Conservation (phyloP, 2,329 filamentous ascomycete genomes). For the Helotiales sp. region DNA sequence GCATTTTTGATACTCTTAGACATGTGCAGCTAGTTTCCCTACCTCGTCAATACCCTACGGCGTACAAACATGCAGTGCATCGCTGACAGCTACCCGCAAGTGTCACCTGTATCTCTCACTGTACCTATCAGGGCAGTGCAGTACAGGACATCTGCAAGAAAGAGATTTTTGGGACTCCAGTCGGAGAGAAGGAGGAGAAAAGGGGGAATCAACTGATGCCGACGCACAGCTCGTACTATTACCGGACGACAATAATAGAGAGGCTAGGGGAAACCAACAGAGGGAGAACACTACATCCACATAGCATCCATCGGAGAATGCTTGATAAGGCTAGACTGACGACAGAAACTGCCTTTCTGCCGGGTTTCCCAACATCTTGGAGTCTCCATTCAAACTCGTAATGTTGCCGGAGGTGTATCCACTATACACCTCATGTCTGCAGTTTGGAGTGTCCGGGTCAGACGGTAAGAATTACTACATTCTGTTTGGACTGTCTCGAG, state of each 20-base stretch:
- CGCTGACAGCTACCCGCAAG: background rate
- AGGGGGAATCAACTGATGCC: background rate
- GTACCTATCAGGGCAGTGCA: background rate
- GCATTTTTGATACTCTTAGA: no score
- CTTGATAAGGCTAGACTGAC: background rate
- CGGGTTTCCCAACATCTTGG: background rate
- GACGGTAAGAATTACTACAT: slow-evolving; percentile 1
- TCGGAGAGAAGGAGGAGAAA: slow-evolving; percentile 3
- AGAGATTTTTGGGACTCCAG: background rate
- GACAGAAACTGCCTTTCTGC: background rate
- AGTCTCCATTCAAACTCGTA: background rate
- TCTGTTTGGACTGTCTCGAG: no score
- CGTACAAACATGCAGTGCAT: background rate
- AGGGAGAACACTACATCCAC: background rate
- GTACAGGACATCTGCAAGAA: background rate
- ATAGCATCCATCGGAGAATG: slow-evolving; percentile 2
- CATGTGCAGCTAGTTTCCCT: background rate
- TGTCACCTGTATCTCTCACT: slow-evolving; percentile 8
- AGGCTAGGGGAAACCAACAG: background rate
- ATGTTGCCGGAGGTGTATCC: background rate
- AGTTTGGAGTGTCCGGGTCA: background rate
- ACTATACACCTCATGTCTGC: background rate
- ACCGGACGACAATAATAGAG: slow-evolving; percentile 1
- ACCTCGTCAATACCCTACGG: background rate
- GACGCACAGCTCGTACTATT: background rate